Evolutionary conservation across 345 rosid species (phyloP).

Genomic region (Dipteronia sinensis): DNA sequence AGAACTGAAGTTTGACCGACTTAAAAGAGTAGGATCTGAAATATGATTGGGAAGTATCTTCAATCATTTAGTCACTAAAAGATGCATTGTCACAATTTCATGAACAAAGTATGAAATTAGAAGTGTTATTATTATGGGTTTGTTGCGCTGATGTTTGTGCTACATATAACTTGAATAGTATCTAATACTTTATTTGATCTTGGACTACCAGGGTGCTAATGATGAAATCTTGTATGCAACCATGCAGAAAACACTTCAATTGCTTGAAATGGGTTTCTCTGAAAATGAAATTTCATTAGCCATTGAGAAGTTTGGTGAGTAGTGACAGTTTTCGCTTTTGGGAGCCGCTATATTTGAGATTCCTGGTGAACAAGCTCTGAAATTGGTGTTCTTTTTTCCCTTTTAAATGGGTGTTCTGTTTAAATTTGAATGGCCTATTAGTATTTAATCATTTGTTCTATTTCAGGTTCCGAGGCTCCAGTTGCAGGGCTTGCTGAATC

Average conservation of each 20-base stretch:
- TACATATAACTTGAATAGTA: neutral
- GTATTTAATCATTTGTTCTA: slow-evolving; percentile 11
- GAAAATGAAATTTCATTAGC: slow-evolving; percentile 82
- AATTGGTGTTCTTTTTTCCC: neutral
- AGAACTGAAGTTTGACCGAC: neutral
- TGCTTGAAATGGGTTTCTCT: slow-evolving; percentile 95
- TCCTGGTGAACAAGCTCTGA: slow-evolving; percentile 2
- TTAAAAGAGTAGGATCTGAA: neutral
- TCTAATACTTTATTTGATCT: slow-evolving; percentile 21
- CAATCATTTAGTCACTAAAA: neutral
- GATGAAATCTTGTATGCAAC: slow-evolving; percentile 72
- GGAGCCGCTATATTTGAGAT: slow-evolving; percentile 10
- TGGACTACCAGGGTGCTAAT: slow-evolving; percentile 45
- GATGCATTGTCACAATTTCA: neutral
- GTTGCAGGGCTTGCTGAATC: slow-evolving; percentile 69
- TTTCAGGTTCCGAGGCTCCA: slow-evolving; percentile 68
- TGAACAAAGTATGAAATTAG: neutral
- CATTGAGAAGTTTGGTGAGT: slow-evolving; percentile 79
- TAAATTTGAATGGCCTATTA: neutral
- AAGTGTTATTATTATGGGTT: neutral
- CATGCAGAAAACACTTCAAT: slow-evolving; percentile 78
- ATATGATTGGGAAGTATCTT: neutral
- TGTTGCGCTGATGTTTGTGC: neutral
- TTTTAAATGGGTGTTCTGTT: neutral
- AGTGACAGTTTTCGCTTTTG: neutral